Conservation (phyloP, 2,329 filamentous ascomycete species). For the Chaetomiaceae sp. region DNA sequence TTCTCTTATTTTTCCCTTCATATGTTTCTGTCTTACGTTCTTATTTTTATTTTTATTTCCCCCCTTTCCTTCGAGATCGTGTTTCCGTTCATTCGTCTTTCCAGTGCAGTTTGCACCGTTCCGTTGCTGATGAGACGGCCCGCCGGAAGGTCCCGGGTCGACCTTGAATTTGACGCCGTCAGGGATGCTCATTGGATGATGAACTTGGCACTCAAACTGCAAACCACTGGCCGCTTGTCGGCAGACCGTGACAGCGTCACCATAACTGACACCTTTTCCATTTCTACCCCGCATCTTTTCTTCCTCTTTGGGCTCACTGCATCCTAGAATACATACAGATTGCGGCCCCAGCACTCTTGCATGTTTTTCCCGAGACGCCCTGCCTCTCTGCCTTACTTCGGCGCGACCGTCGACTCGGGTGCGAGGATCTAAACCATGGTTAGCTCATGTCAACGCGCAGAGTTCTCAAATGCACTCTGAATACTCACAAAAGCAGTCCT, state of each 20-base stretch:
- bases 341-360: constrained; percentile 1
- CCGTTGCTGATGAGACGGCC: constrained; percentile 17
- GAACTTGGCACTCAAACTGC: constrained; percentile 1
- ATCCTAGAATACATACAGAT: background rate
- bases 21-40: no score
- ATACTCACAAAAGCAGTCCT: constrained; percentile 72
- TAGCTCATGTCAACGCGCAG: background rate
- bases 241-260: no score
- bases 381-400: background rate
- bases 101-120: background rate
- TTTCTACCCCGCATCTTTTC: background rate
- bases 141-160: constrained; percentile 19
- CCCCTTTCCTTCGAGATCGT: background rate
- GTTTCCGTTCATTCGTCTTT: background rate
- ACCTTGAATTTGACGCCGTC: background rate
- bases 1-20: background rate
- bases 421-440: constrained; percentile 26
- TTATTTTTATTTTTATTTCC: no score
- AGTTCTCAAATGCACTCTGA: background rate
- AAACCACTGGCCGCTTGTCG: no score
- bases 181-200: constrained; percentile 9
- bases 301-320: background rate
- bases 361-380: no score
- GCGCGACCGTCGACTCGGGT: constrained; percentile 32
- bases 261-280: background rate